Evolutionary conservation across 2,329 filamentous ascomycete genomes (phyloP).

Genomic region (Apiospora saccharicola): DNA sequence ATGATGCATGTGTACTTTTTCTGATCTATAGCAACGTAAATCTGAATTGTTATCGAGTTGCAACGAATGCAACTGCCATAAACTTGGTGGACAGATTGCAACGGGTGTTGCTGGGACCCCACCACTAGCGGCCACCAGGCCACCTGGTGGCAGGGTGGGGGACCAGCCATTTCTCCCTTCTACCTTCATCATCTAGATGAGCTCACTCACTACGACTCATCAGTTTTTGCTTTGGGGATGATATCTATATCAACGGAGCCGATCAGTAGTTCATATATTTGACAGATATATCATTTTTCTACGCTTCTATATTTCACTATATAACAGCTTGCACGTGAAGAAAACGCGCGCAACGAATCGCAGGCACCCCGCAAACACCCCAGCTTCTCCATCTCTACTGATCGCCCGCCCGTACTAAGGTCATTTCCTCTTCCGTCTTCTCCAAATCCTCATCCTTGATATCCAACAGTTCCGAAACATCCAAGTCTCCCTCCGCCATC

Average conservation of each 20-base stretch:
- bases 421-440: background rate
- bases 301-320: background rate
- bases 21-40: too few species aligned
- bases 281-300: background rate
- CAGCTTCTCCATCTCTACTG: background rate
- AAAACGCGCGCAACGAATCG: background rate
- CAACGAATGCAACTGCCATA: too few species aligned
- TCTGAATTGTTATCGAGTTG: too few species aligned
- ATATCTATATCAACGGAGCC: background rate
- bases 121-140: background rate
- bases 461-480: background rate
- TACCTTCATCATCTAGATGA: background rate
- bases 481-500: background rate
- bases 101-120: background rate
- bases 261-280: background rate
- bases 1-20: too few species aligned
- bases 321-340: background rate
- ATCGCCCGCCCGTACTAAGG: background rate
- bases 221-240: background rate
- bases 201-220: background rate
- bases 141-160: background rate
- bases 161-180: background rate
- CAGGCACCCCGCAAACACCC: too few species aligned
- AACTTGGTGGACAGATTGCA: background rate
- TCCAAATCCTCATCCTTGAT: background rate